Percentiles rank a stretch among this genome's conserved stretches.
Conservation (phyloP, 768 basidiomycete genomes). For the Atractiella rhizophila region DNA sequence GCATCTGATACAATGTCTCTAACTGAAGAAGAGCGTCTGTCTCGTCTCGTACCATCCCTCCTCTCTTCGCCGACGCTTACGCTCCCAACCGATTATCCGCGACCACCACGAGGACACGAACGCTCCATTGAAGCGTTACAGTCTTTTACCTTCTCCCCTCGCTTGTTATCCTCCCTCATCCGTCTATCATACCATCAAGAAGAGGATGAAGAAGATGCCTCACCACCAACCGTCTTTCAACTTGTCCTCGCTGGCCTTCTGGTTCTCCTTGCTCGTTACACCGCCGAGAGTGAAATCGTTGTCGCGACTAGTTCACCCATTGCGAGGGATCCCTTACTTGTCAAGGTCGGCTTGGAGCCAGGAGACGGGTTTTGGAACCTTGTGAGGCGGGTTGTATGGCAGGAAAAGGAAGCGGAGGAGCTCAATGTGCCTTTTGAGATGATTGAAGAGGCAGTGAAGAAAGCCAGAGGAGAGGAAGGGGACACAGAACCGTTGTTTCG, state of each 20-base stretch:
- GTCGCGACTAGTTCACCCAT: constrained; percentile 56
- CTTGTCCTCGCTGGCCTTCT: constrained; percentile 75
- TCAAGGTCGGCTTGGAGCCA: constrained; percentile 59
- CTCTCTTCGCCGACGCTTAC: no score
- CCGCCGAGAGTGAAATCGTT: constrained; percentile 77
- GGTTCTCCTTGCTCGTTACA: constrained; percentile 74
- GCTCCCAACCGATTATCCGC: no score
- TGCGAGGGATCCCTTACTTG: constrained; percentile 50
- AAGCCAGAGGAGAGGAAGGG: constrained; percentile 21
- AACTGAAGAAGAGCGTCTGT: no score
- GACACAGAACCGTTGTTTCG: constrained; percentile 51
- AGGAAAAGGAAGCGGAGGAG: constrained; percentile 54
- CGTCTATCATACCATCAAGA: constrained; percentile 52
- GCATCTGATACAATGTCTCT: no score
- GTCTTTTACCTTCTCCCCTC: no score
- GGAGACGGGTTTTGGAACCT: constrained; percentile 71
- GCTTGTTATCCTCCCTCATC: constrained; percentile 26
- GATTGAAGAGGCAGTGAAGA: constrained; percentile 40
- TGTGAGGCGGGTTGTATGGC: constrained; percentile 55
- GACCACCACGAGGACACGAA: no score
- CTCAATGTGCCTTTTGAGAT: constrained; percentile 65
- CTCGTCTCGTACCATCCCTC: no score
- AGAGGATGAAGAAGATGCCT: constrained; percentile 30
- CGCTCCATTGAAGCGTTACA: no score
- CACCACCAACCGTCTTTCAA: constrained; percentile 56